Conservation (phyloP, 139 green algal species). For the Volvox africanus region DNA sequence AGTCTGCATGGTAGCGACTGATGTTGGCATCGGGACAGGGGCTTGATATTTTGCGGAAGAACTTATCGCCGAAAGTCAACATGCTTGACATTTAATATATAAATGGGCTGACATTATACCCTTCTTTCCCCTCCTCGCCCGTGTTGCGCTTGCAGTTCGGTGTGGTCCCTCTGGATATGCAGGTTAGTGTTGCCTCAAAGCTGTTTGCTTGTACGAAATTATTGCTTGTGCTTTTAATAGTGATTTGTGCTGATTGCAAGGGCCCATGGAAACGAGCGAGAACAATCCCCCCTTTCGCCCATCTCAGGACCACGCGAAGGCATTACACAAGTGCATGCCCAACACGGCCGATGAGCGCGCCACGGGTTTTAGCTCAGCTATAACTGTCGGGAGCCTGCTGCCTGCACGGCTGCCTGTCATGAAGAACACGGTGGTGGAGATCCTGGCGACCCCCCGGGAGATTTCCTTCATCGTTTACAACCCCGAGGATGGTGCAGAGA, state of each 20-base stretch:
- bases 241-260: neutral
- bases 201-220: neutral
- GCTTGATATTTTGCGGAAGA: too few species aligned
- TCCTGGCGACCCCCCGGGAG: slow-evolving; percentile 26
- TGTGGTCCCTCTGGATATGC: slow-evolving; percentile 41
- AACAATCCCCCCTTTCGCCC: neutral
- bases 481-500: slow-evolving; percentile 46
- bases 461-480: slow-evolving; percentile 54
- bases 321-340: slow-evolving; percentile 56
- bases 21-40: too few species aligned
- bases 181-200: slow-evolving; percentile 27
- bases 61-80: too few species aligned
- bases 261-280: neutral
- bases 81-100: too few species aligned
- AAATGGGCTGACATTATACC: too few species aligned
- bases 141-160: slow-evolving; percentile 46
- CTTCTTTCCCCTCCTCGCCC: too few species aligned
- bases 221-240: neutral
- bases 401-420: slow-evolving; percentile 54
- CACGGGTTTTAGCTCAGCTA: slow-evolving; percentile 53
- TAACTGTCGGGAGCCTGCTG: slow-evolving; percentile 56
- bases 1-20: too few species aligned
- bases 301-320: slow-evolving; percentile 51
- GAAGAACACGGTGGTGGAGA: slow-evolving; percentile 51
- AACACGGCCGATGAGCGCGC: slow-evolving; percentile 17